Base-by-base conservation (phyloP, 352 stramenopile species). In the Phytopythium litorale region DNA sequence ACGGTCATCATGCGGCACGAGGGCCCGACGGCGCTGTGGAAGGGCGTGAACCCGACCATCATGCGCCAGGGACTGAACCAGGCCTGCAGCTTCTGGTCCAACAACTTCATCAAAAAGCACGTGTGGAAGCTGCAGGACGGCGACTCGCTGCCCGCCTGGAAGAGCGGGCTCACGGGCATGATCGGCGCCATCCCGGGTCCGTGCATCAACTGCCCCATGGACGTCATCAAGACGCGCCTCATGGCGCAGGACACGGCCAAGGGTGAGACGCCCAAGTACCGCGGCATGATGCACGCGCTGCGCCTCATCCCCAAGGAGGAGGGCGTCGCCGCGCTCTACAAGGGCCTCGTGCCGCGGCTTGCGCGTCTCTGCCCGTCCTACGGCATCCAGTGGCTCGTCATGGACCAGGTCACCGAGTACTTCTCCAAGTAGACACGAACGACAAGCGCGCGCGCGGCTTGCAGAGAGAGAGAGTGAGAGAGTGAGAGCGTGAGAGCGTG, bases 21-120 rank as follows among this genome's bases (percentile, higher is more conserved):
- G 81, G 97, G 96, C 0, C 72, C 91, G 37, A 56, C 93, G 33
- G 94, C 96, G 51, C 73, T 99, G 30, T 99, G 98, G 85, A 99
- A 99, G 73, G 91, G 92, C 37, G 76, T 97, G 53, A 84, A 96
- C 19, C 97, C 97, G 7, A 99, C 97, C 9, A 98, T 99, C 68
- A 78, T 97, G n/a, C 88, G 97, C 49, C 97, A 99, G 75, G 97
- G 97, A 12, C 92, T 97, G 57, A 99, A 99, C 81, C 97, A 99
- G 74, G 97, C 96, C 18, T 98, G 98, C 61, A 99, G 98, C 71
- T 99, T 99, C 74, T 98, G 96, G 66, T 96, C 81, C 42, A 99
- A 99, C 79, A 98, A 98, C 68, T 87, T 85, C 37, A 93, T 98
- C 76, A 94, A 94, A 76, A 92, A 87, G 72, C 56, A 92, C 70